These are phyloP conservation scores for Fusarium falciforme DNA, from an alignment of 2,329 filamentous ascomycete genomes.

Conservation along the genomic window DNA sequence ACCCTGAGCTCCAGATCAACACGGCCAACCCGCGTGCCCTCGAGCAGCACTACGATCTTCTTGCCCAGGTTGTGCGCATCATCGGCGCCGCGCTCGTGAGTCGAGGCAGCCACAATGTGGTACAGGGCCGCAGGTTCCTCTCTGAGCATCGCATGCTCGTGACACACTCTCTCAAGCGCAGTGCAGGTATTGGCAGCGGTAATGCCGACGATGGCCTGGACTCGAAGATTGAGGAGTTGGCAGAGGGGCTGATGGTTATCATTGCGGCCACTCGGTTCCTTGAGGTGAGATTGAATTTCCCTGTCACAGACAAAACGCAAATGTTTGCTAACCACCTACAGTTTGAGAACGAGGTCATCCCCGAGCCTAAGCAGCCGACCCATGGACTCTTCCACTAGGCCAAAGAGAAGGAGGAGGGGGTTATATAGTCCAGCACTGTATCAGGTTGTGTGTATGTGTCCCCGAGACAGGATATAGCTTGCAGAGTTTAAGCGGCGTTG, in stretches of 20 bases:
- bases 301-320: not conserved
- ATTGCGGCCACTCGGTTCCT: constrained; percentile 86
- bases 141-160: constrained; percentile 85
- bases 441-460: not conserved
- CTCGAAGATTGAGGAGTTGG: constrained; percentile 77
- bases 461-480: constrained; percentile 30
- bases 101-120: constrained; percentile 83
- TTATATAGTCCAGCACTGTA: constrained; percentile 2
- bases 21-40: constrained; percentile 77
- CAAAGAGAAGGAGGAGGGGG: not conserved
- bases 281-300: constrained; percentile 69
- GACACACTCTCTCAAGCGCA: constrained; percentile 89
- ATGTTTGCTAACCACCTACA: constrained; percentile 40
- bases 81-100: constrained; percentile 85
- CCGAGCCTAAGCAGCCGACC: constrained; percentile 48
- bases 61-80: constrained; percentile 83
- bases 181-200: constrained; percentile 76
- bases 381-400: constrained; percentile 55
- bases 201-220: constrained; percentile 58
- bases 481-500: constrained; percentile 42
- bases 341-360: constrained; percentile 55
- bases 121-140: constrained; percentile 83
- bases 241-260: constrained; percentile 86
- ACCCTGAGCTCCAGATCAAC: constrained; percentile 91
- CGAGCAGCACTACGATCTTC: constrained; percentile 84